These are phyloP conservation scores for Lasiosphaeria ovina DNA, from an alignment of 495 filamentous ascomycete genomes.

Conservation along the genomic window DNA sequence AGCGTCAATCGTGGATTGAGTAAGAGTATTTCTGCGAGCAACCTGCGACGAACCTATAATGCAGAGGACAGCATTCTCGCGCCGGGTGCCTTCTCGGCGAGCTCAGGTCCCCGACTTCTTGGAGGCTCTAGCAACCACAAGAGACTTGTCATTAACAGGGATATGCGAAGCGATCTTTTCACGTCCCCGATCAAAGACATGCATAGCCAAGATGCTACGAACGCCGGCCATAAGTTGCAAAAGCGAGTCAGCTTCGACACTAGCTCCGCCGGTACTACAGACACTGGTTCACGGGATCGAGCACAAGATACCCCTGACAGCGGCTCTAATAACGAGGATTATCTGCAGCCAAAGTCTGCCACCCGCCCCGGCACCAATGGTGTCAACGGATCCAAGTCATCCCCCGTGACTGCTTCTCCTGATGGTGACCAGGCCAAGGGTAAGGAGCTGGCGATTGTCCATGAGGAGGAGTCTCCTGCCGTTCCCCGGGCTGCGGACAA, in stretches of 20 bases:
- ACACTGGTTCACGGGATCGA: constrained; percentile 23
- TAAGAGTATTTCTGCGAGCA: constrained; percentile 64
- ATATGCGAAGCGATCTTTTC: constrained; percentile 77
- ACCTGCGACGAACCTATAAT: constrained; percentile 57
- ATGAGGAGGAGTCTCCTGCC: constrained; percentile 58
- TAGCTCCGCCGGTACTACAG: constrained; percentile 41
- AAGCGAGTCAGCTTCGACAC: constrained; percentile 92
- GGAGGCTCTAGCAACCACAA: constrained; percentile 70
- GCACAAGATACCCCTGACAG: constrained; percentile 6
- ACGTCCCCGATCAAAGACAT: constrained; percentile 51
- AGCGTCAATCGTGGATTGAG: constrained; percentile 54
- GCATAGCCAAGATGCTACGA: constrained; percentile 35
- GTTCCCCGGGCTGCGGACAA: constrained; percentile 24
- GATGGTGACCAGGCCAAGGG: constrained; percentile 74
- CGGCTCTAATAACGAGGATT: constrained; percentile 56
- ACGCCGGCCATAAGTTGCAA: constrained; percentile 60
- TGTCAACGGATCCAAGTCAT: constrained; percentile 47
- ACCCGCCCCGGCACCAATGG: constrained; percentile 41
- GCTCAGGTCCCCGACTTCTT: constrained; percentile 54
- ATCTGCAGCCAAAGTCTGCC: constrained; percentile 51
- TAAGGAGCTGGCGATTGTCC: constrained; percentile 76
- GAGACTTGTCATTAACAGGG: constrained; percentile 85
- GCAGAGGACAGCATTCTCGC: constrained; percentile 76
- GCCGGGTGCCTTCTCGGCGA: constrained; percentile 80
- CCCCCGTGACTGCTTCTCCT: constrained; percentile 44